Conservation (phyloP, 2,329 filamentous ascomycete genomes). For the Hymenoscyphus occultus region DNA sequence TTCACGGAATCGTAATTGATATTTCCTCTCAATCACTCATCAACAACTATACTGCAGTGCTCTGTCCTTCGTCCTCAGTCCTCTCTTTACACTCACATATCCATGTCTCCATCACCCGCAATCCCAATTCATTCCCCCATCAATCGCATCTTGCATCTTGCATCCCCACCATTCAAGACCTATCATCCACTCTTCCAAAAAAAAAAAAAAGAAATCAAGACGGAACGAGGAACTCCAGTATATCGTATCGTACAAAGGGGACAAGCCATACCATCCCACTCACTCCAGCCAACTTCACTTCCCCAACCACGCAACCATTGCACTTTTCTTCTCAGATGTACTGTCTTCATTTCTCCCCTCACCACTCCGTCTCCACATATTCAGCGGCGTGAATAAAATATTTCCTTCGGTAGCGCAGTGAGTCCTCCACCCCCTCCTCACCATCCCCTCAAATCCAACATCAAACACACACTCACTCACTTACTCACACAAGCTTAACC, state of each 20-base stretch:
- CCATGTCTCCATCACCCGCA: not conserved
- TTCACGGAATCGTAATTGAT: no score
- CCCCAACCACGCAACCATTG: not conserved
- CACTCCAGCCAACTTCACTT: not conserved
- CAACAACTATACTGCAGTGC: no score
- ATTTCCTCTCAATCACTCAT: no score
- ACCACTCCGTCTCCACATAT: not conserved
- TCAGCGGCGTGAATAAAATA: not conserved
- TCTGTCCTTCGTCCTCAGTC: no score
- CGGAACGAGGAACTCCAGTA: not conserved
- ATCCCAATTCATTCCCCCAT: not conserved
- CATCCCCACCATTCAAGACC: not conserved
- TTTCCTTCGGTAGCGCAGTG: not conserved
- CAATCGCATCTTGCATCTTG: not conserved
- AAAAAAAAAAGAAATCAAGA: not conserved
- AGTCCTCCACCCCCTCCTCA: not conserved
- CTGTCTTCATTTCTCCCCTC: not conserved
- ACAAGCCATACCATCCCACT: no score
- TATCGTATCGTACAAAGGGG: conserved; percentile 1
- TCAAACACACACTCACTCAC: not conserved
- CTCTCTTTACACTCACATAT: no score
- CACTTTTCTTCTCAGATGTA: no score
- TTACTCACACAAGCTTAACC: not conserved
- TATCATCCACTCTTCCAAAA: not conserved
- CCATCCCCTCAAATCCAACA: not conserved